These are phyloP conservation scores for Pichia gijzeniarum DNA, from an alignment of 805 yeast species.

Conservation along the genomic window DNA sequence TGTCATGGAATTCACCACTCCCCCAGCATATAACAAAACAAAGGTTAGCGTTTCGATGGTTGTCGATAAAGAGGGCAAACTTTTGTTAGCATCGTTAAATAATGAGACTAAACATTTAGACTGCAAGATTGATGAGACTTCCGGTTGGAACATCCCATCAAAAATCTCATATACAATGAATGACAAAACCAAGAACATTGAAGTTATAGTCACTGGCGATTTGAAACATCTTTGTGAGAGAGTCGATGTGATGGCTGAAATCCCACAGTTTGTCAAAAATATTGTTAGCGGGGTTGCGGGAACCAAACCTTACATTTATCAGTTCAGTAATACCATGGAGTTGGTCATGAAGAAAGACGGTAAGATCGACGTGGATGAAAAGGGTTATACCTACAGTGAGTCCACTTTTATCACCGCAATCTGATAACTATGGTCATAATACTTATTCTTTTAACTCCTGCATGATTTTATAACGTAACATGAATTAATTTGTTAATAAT, in stretches of 20 bases:
- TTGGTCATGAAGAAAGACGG: slow-evolving; percentile 33
- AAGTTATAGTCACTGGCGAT: slow-evolving; percentile 52
- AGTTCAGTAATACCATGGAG: slow-evolving; percentile 62
- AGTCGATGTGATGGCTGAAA: slow-evolving; percentile 96
- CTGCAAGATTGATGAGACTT: slow-evolving; percentile 58
- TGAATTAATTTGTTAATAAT: too few relatives aligned
- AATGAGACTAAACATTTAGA: slow-evolving; percentile 58
- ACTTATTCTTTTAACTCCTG: background rate
- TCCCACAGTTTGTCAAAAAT: slow-evolving; percentile 88
- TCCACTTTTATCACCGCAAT: slow-evolving; percentile 63
- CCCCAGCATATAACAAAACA: slow-evolving; percentile 78
- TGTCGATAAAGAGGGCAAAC: slow-evolving; percentile 54
- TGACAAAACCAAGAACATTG: slow-evolving; percentile 32
- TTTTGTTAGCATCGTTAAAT: slow-evolving; percentile 54
- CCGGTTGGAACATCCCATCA: slow-evolving; percentile 89
- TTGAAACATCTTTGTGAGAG: slow-evolving; percentile 68
- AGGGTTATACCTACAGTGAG: slow-evolving; percentile 68
- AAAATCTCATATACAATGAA: slow-evolving; percentile 52
- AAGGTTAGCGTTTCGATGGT: slow-evolving; percentile 76
- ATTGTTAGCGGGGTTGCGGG: slow-evolving; percentile 94
- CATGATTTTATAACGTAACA: background rate
- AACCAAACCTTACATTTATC: slow-evolving; percentile 94
- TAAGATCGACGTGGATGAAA: slow-evolving; percentile 40
- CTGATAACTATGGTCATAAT: background rate
- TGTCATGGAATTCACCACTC: slow-evolving; percentile 94